phyloP scores from a whole-genome alignment of 352 stramenopile genomes.

The Phytophthora uliginosa region DNA sequence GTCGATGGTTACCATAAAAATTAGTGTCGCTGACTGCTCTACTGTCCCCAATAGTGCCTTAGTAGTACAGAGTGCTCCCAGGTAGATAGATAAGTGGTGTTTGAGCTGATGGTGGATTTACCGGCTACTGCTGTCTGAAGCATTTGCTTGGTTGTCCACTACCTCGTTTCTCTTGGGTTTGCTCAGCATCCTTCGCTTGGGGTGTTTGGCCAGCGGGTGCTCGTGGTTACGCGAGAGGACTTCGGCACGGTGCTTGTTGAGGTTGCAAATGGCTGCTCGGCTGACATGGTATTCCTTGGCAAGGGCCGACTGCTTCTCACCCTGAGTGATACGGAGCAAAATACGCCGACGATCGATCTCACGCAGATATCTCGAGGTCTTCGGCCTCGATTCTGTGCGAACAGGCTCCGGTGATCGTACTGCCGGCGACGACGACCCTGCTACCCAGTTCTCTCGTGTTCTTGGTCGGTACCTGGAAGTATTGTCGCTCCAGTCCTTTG shows the following conservation, averaged over 20 bases:
- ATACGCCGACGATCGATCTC: slow-evolving; percentile 75
- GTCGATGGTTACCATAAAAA: background rate
- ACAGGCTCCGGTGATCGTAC: slow-evolving; percentile 22
- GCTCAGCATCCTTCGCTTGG: slow-evolving; percentile 46
- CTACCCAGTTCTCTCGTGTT: background rate
- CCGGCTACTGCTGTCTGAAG: slow-evolving; percentile 2
- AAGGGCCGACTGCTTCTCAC: slow-evolving; percentile 71
- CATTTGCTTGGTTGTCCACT: slow-evolving; percentile 6
- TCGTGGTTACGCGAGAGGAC: slow-evolving; percentile 61
- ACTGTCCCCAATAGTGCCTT: background rate
- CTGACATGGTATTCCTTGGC: slow-evolving; percentile 81
- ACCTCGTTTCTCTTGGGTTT: slow-evolving; percentile 8
- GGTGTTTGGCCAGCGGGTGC: slow-evolving; percentile 71
- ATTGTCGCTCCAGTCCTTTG: slow-evolving; percentile 11
- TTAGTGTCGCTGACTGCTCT: background rate
- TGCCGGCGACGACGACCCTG: slow-evolving; percentile 5
- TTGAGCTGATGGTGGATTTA: slow-evolving; percentile 3
- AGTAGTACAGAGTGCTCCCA: background rate
- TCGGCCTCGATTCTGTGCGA: slow-evolving; percentile 22
- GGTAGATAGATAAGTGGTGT: slow-evolving; percentile 1
- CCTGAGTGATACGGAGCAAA: slow-evolving; percentile 62
- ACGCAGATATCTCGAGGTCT: slow-evolving; percentile 71
- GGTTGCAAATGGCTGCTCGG: slow-evolving; percentile 73
- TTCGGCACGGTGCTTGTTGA: slow-evolving; percentile 70
- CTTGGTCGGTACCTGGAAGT: slow-evolving; percentile 3